These are phyloP conservation scores for Retiboletus flavoniger DNA, from an alignment of 1,284 basidiomycete species.

Conservation along the genomic window DNA sequence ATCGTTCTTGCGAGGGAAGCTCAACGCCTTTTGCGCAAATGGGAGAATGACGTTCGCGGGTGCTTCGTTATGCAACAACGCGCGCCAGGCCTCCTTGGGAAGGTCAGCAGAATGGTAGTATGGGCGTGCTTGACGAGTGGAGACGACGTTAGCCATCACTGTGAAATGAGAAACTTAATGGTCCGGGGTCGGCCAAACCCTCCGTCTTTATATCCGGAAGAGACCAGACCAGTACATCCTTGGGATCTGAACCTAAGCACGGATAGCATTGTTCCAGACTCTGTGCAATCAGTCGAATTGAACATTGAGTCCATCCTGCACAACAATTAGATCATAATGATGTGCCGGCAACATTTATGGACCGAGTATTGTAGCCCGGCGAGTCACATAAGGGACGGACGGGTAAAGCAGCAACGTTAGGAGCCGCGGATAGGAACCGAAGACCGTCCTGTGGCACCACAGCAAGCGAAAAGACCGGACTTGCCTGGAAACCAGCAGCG, in stretches of 20 bases:
- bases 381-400: background rate
- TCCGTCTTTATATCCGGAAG: constrained; percentile 9
- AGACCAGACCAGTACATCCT: background rate
- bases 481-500: background rate
- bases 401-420: background rate
- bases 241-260: background rate
- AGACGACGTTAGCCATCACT: constrained; percentile 9
- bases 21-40: constrained; percentile 32
- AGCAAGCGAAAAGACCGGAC: background rate
- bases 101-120: constrained; percentile 24
- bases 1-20: constrained; percentile 21
- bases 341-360: background rate
- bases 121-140: background rate
- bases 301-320: constrained; percentile 14
- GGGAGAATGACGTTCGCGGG: constrained; percentile 59
- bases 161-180: background rate
- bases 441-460: constrained; percentile 16
- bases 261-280: background rate
- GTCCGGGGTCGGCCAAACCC: background rate
- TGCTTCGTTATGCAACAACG: constrained; percentile 40
- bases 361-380: background rate
- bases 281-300: background rate
- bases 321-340: constrained; percentile 1
- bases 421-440: background rate
- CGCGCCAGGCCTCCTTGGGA: constrained; percentile 38